Percentiles rank a stretch among this genome's conserved stretches.
Evolutionary conservation across 2,329 filamentous ascomycete genomes (phyloP).

Genomic region (Talaromyces verruculosus): DNA sequence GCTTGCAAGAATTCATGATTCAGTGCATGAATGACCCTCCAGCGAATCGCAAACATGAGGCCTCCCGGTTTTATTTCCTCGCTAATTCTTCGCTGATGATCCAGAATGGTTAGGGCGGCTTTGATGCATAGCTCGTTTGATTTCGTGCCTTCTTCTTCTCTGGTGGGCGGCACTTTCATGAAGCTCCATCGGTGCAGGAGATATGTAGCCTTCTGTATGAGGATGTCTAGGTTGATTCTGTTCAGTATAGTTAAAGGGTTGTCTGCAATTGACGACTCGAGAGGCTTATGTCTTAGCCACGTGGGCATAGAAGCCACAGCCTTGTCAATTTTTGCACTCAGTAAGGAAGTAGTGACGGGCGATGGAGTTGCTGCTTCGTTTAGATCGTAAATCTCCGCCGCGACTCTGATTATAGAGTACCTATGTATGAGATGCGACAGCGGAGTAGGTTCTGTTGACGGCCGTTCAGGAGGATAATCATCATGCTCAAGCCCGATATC

Average conservation of each 20-base stretch:
- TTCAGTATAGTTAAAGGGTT: slow-evolving; percentile 18
- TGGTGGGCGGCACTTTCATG: slow-evolving; percentile 10
- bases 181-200: slow-evolving; percentile 22
- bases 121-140: slow-evolving; percentile 16
- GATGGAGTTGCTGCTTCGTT: slow-evolving; percentile 15
- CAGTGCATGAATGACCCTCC: slow-evolving; percentile 16
- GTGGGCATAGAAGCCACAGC: slow-evolving; percentile 18
- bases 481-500: slow-evolving; percentile 1
- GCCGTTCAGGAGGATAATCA: slow-evolving; percentile 10
- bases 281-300: slow-evolving; percentile 11
- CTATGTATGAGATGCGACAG: slow-evolving; percentile 20
- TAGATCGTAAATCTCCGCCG: slow-evolving; percentile 20
- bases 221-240: slow-evolving; percentile 21
- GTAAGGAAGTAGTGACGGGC: slow-evolving; percentile 5
- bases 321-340: slow-evolving; percentile 16
- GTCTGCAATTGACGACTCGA: slow-evolving; percentile 19
- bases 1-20: slow-evolving; percentile 21
- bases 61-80: slow-evolving; percentile 19
- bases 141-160: not conserved
- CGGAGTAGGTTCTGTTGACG: slow-evolving; percentile 6
- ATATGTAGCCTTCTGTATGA: slow-evolving; percentile 22
- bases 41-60: slow-evolving; percentile 19
- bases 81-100: slow-evolving; percentile 47
- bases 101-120: slow-evolving; percentile 62
- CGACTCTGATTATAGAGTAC: slow-evolving; percentile 14